Base-by-base conservation (phyloP, 495 filamentous ascomycete species). In the Penicillium egyptiacum region DNA sequence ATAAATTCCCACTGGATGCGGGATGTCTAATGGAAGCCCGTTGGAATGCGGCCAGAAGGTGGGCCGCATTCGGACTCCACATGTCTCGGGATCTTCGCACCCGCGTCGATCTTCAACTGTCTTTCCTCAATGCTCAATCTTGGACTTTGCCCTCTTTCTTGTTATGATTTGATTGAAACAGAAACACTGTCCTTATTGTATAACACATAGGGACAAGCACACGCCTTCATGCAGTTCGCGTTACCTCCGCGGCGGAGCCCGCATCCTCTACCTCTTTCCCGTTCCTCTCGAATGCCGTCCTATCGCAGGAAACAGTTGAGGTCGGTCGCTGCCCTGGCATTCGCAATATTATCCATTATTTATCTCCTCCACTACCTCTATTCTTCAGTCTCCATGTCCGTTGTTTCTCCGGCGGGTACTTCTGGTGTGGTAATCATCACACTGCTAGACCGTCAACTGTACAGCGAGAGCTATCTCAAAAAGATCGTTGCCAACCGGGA, bases 401-500 rank as follows among this genome's bases (percentile, higher is more conserved):
- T 61, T 9, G 62, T 69, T 55, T 64, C 81, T 66, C 83, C 87
- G 30, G 69, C 83, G n/a, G 89, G 88, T 46, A 88, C 89, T 50
- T 83, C 94, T 35, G 79, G 84, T 10, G 86, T 90, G 30, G 95
- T 99, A 23, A 77, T 99, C 45, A 91, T 99, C 45, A 96, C 96
- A 5, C 79, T 91, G 28, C 71, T 98, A 42, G 90, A 98, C 69
- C 75, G 72, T 28, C 79, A 78, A 35, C 61, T 60, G 4, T 82
- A 84, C 61, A 84, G 82, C 60, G 71, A 82, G 46, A 76, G 73
- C 45, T 91, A 92, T 63, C 72, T 86, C 30, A 78, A 86, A 33
- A 85, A 81, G 63, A 84, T 98, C 35, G 83, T 84, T 65, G 81
- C 89, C 65, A 98, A 99, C 69, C 78, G 95, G 65, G 76, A 86